Evolutionary conservation across 2,329 filamentous ascomycete species (phyloP).

Genomic region (Alternaria dauci): DNA sequence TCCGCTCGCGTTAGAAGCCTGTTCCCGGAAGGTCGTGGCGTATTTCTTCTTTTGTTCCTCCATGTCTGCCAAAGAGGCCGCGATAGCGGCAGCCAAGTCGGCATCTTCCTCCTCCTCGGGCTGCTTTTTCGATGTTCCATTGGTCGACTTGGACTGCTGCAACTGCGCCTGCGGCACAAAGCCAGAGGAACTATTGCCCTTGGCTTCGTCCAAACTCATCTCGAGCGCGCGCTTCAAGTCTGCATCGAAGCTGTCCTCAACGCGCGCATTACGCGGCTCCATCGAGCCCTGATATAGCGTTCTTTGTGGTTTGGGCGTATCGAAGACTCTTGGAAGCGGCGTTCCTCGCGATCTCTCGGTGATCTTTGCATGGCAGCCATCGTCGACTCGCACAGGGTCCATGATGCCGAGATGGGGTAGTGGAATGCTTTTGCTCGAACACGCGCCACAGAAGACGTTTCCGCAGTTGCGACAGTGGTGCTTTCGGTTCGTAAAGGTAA

Average conservation of each 20-base stretch:
- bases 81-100: conserved; percentile 93
- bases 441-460: conserved; percentile 95
- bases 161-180: conserved; percentile 73
- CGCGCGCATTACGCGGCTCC: conserved; percentile 88
- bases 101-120: conserved; percentile 85
- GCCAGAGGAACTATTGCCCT: conserved; percentile 72
- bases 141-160: conserved; percentile 51
- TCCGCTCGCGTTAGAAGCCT: conserved; percentile 66
- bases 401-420: conserved; percentile 92
- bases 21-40: conserved; percentile 81
- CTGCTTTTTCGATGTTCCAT: conserved; percentile 46
- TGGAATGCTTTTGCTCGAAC: conserved; percentile 86
- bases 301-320: conserved; percentile 64
- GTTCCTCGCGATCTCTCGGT: conserved; percentile 71
- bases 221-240: conserved; percentile 92
- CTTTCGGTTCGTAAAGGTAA: conserved; percentile 98
- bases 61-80: conserved; percentile 94
- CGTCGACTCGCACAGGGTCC: conserved; percentile 90
- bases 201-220: conserved; percentile 96
- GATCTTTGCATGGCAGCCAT: conserved; percentile 91
- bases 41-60: conserved; percentile 97
- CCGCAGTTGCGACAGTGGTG: conserved; percentile 98
- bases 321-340: conserved; percentile 55
- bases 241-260: conserved; percentile 92
- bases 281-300: conserved; percentile 73